Conservation (phyloP, 1,284 basidiomycete genomes). For the Rhizopogon parksii region DNA sequence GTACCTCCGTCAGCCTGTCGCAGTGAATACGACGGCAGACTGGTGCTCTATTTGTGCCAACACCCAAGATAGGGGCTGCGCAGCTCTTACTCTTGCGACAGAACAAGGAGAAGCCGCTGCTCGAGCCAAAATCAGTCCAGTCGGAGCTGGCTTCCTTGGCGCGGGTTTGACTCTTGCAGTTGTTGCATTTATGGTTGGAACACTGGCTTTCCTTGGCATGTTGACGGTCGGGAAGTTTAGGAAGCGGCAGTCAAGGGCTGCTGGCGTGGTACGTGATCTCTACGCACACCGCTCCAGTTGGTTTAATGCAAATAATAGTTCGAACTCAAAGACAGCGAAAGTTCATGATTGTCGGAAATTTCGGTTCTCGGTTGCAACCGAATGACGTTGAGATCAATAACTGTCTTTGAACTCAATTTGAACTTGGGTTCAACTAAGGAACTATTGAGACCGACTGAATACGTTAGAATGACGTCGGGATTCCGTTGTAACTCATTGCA, state of each 20-base stretch:
- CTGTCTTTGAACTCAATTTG: no score
- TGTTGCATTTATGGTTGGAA: slow-evolving; percentile 32
- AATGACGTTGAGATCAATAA: no score
- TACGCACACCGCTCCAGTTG: neutral
- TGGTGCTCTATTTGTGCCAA: slow-evolving; percentile 60
- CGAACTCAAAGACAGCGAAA: neutral
- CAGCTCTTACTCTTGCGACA: slow-evolving; percentile 35
- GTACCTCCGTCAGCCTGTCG: slow-evolving; percentile 32
- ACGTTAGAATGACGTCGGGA: no score
- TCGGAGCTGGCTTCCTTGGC: slow-evolving; percentile 61
- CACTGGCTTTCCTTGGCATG: slow-evolving; percentile 41
- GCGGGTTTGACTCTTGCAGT: slow-evolving; percentile 51
- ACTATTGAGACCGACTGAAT: no score
- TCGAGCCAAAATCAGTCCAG: slow-evolving; percentile 40
- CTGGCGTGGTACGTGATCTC: neutral
- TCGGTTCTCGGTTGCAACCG: no score
- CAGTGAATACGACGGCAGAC: slow-evolving; percentile 45
- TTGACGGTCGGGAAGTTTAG: slow-evolving; percentile 31
- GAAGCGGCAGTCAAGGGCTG: slow-evolving; percentile 1
- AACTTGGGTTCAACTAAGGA: no score
- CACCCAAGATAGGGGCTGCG: slow-evolving; percentile 50
- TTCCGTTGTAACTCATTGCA: no score
- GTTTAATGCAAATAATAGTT: neutral
- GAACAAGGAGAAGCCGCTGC: slow-evolving; percentile 24
- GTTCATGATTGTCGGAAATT: slow-evolving; percentile 5